phyloP scores from a whole-genome alignment of 2,329 filamentous ascomycete genomes.

The Coniella lustricola region DNA sequence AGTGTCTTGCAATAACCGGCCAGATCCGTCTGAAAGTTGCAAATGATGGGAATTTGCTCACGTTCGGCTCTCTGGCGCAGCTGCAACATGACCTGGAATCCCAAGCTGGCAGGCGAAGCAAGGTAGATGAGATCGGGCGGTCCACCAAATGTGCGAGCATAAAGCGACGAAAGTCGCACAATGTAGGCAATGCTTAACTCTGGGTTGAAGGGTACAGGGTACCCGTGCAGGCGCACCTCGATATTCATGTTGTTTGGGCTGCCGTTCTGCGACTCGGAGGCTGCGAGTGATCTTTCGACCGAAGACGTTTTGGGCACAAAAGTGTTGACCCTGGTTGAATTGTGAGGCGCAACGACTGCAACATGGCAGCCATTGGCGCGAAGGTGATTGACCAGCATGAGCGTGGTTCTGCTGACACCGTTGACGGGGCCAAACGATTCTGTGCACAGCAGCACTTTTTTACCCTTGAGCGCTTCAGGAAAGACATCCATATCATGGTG shows the following conservation, averaged over 20 bases:
- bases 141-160: slow-evolving; percentile 49
- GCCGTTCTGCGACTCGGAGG: neutral
- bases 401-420: slow-evolving; percentile 64
- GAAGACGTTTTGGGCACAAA: slow-evolving; percentile 31
- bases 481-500: slow-evolving; percentile 37
- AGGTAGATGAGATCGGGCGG: slow-evolving; percentile 62
- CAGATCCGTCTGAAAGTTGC: slow-evolving; percentile 68
- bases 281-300: neutral
- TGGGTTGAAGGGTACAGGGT: slow-evolving; percentile 63
- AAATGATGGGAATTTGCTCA: slow-evolving; percentile 51
- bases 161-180: slow-evolving; percentile 56
- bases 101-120: slow-evolving; percentile 61
- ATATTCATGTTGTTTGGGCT: slow-evolving; percentile 21
- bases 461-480: slow-evolving; percentile 45
- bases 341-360: slow-evolving; percentile 58
- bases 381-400: slow-evolving; percentile 62
- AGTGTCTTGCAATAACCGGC: slow-evolving; percentile 63
- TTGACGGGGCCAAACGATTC: slow-evolving; percentile 69
- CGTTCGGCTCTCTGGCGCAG: slow-evolving; percentile 50
- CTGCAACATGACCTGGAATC: slow-evolving; percentile 66
- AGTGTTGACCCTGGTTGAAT: slow-evolving; percentile 46
- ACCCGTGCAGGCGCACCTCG: slow-evolving; percentile 56
- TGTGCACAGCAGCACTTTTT: slow-evolving; percentile 59
- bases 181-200: slow-evolving; percentile 65
- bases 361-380: slow-evolving; percentile 57